Evolutionary conservation across 176 grass and related monocot species (phyloP).

Genomic region (Aegilops bicornis): DNA sequence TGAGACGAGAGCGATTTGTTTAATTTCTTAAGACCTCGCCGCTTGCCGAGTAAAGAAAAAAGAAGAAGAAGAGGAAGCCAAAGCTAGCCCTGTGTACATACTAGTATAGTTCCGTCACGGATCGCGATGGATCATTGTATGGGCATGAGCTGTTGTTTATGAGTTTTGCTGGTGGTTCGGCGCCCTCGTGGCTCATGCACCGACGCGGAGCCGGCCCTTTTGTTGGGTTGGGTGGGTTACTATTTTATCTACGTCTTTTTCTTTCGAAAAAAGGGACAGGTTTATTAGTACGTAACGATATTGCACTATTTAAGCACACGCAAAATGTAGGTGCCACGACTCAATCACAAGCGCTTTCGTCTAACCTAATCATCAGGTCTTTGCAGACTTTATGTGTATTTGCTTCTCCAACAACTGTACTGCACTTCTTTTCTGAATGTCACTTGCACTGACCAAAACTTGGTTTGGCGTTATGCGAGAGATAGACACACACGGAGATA

Average conservation of each 20-base stretch:
- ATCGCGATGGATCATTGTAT: slow-evolving; percentile 6
- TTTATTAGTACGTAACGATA: not conserved
- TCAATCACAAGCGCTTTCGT: slow-evolving; percentile 16
- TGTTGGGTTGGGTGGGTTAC: not conserved
- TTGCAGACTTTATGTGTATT: not conserved
- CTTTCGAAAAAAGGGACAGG: not conserved
- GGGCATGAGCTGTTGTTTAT: slow-evolving; percentile 20
- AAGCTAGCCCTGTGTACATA: not conserved
- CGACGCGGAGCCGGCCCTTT: slow-evolving; percentile 13
- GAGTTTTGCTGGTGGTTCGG: slow-evolving; percentile 5
- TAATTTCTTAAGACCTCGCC: slow-evolving; percentile 21
- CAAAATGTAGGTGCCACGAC: slow-evolving; percentile 20
- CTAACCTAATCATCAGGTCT: not conserved
- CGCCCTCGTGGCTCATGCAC: slow-evolving; percentile 11
- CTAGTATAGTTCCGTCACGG: not conserved
- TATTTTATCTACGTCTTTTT: not conserved
- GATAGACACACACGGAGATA: not conserved
- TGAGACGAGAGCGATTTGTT: slow-evolving; percentile 14
- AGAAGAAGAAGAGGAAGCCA: not conserved
- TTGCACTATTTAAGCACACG: slow-evolving; percentile 31
- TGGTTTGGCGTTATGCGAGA: not conserved
- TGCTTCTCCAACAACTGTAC: not conserved
- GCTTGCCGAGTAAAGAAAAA: not conserved
- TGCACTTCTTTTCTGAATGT: not conserved
- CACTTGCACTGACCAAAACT: not conserved